phyloP scores from a whole-genome alignment of 1,284 basidiomycete genomes.

The Mixia osmundae region DNA sequence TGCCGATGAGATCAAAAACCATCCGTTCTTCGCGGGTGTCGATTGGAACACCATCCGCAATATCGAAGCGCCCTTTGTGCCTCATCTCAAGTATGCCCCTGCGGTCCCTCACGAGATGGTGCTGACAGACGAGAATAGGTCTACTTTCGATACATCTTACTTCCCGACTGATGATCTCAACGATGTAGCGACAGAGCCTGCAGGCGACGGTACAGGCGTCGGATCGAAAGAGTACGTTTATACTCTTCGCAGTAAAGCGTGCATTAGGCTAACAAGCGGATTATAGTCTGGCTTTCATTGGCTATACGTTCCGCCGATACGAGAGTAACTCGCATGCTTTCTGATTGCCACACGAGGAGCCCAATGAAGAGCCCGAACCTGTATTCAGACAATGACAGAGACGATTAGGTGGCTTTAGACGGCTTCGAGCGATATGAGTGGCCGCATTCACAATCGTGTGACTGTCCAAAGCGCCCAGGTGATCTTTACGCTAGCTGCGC shows the following conservation, averaged over 20 bases:
- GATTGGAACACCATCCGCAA: constrained; percentile 77
- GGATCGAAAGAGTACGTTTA: constrained; percentile 9
- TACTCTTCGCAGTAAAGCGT: neutral
- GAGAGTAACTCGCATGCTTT: constrained; percentile 5
- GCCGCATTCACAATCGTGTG: too few relatives aligned
- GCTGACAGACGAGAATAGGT: neutral
- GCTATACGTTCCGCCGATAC: constrained; percentile 28
- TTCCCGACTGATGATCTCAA: constrained; percentile 59
- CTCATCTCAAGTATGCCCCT: constrained; percentile 37
- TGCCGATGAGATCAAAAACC: constrained; percentile 72
- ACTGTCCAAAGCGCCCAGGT: too few relatives aligned
- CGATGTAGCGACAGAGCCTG: constrained; percentile 38
- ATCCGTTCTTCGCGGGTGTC: constrained; percentile 91
- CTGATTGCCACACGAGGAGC: too few relatives aligned
- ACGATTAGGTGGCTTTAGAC: too few relatives aligned
- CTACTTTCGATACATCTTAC: constrained; percentile 6
- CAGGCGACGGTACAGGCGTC: constrained; percentile 34
- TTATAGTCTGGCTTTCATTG: constrained; percentile 61
- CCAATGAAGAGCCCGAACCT: too few relatives aligned
- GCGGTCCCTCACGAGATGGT: neutral
- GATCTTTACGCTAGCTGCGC: too few relatives aligned
- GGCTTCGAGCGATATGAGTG: too few relatives aligned
- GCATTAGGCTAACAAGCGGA: neutral
- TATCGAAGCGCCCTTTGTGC: constrained; percentile 89
- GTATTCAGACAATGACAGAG: too few relatives aligned